Conservation (phyloP, 2,329 filamentous ascomycete genomes). For the Colletotrichum spinosum region DNA sequence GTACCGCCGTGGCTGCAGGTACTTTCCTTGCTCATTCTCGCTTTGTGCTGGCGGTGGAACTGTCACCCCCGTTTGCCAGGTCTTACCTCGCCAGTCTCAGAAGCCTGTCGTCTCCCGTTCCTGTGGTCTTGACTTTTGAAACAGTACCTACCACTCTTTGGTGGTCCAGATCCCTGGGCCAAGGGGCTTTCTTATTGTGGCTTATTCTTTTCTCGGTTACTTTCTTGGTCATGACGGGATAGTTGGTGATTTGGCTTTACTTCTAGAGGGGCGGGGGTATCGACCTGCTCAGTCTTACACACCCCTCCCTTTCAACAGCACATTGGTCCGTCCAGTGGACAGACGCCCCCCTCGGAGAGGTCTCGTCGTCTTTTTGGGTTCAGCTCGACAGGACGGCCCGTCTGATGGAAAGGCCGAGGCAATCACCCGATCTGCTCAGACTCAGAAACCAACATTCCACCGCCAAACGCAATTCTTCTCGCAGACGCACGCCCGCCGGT, state of each 20-base stretch:
- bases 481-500: neutral
- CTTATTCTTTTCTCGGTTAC: slow-evolving; percentile 10
- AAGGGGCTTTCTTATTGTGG: slow-evolving; percentile 1
- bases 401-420: slow-evolving; percentile 13
- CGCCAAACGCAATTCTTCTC: neutral
- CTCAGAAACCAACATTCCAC: neutral
- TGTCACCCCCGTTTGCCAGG: no score
- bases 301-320: neutral
- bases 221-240: neutral
- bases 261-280: neutral
- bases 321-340: no score
- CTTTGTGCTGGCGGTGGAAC: no score
- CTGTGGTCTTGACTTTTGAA: no score
- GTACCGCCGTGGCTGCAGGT: neutral
- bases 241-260: slow-evolving; percentile 2
- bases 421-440: slow-evolving; percentile 24
- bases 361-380: slow-evolving; percentile 9
- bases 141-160: no score
- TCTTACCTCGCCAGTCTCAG: no score
- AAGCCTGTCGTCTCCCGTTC: no score
- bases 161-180: slow-evolving; percentile 9
- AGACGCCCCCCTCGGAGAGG: neutral
- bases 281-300: neutral
- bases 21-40: neutral
- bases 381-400: slow-evolving; percentile 16